phyloP scores from a whole-genome alignment of 2,329 filamentous ascomycete genomes.

The Xylaria sp. region DNA sequence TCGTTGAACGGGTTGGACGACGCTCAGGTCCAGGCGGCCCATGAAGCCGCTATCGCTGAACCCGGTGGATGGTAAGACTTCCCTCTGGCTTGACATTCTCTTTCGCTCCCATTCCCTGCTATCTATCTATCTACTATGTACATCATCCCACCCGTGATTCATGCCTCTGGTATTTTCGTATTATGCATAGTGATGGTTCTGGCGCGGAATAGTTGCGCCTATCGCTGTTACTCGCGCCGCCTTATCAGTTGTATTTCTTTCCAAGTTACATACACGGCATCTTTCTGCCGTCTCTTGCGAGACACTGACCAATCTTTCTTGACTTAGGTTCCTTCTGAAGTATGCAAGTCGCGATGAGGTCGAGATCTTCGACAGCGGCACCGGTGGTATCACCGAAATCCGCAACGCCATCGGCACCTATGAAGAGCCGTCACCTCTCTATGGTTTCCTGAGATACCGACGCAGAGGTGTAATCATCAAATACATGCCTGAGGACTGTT shows the following conservation, averaged over 20 bases:
- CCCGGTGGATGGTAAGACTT: conserved; percentile 84
- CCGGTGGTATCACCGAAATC: conserved; percentile 77
- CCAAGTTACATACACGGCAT: neutral
- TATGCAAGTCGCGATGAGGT: conserved; percentile 87
- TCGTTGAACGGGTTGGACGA: conserved; percentile 93
- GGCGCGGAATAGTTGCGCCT: conserved; percentile 9
- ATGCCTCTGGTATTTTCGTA: conserved; percentile 1
- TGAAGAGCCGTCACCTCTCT: conserved; percentile 80
- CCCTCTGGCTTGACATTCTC: conserved; percentile 3
- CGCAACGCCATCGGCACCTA: conserved; percentile 72
- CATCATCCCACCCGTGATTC: neutral
- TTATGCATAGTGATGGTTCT: neutral
- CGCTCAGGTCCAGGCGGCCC: conserved; percentile 73
- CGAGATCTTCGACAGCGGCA: conserved; percentile 69
- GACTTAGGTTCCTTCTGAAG: conserved; percentile 81
- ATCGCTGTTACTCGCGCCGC: conserved; percentile 10
- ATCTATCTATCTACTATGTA: neutral
- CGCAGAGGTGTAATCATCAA: conserved; percentile 87
- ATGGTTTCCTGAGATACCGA: conserved; percentile 85
- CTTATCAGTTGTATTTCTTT: neutral
- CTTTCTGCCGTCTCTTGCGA: conserved; percentile 5
- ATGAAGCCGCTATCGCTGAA: conserved; percentile 73
- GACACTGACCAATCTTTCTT: conserved; percentile 15
- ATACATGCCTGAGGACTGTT: conserved; percentile 86
- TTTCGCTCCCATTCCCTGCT: neutral